Evolutionary conservation across 768 basidiomycete species (phyloP).

Genomic region (Lactarius tabidus): DNA sequence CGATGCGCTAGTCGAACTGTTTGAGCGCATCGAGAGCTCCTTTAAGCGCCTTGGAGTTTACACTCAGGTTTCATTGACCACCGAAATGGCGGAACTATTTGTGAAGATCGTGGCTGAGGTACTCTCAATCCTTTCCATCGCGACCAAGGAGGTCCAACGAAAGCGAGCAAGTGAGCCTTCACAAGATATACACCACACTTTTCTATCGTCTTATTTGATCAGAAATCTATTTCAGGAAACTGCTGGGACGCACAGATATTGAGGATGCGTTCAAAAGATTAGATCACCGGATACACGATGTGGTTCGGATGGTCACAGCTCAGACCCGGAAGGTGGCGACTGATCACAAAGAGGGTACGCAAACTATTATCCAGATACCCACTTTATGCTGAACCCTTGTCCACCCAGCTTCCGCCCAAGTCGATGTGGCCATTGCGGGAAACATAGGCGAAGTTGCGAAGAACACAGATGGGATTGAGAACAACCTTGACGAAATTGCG

Average conservation of each 20-base stretch:
- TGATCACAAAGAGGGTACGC: background rate
- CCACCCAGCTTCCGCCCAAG: background rate
- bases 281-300: background rate
- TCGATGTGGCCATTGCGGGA: too few species aligned
- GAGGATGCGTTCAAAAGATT: too few species aligned
- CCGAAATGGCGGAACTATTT: background rate
- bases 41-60: constrained; percentile 1
- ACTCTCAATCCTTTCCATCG: constrained; percentile 2
- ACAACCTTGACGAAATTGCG: too few species aligned
- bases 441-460: too few species aligned
- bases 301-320: background rate
- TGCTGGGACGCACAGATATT: too few species aligned
- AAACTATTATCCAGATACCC: too few species aligned
- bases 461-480: too few species aligned
- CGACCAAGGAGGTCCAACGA: background rate
- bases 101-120: constrained; percentile 4
- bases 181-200: too few species aligned
- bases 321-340: background rate
- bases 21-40: background rate
- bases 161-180: background rate
- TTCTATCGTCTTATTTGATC: too few species aligned
- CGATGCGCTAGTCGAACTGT: constrained; percentile 1
- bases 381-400: too few species aligned
- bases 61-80: background rate
- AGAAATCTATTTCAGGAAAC: too few species aligned